Base-by-base conservation (phyloP, 2,329 filamentous ascomycete genomes). In the Geosmithia putterillii region DNA sequence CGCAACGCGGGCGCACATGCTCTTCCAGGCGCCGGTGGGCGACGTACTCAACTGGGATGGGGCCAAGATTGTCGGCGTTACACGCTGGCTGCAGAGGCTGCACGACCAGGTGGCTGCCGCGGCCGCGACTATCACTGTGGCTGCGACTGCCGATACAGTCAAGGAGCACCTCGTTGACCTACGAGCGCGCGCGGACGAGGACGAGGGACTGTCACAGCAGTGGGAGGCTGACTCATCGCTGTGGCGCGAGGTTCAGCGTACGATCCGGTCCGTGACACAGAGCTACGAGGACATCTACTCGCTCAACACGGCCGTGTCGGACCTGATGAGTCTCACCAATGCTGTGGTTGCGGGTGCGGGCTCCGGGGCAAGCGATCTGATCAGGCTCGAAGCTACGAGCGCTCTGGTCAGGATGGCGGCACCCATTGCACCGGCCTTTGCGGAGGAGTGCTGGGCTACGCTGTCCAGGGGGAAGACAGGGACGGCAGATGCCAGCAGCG, bases 41-140 rank as follows among this genome's bases (percentile, higher is more conserved):
- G 87, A 94, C 45, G 76, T 92, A 1, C 72, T 95, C 2, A 85
- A 92, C 58, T 95, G 88, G 87, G 86, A 94, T 43, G 85, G 86
- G 54, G 67, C 73, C 36, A 90, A 88, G 58, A 90, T 95, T 41
- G 67, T 79, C 0, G 88, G 88, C 2, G 75, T 94, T 17, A 83
- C 84, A 41, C 76, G 88, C 42, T 95, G 88, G 88, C 71, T 94
- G 15, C 68, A 71, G 3, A 74, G 83, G 18, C 57, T 94, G 15
- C 66, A 80, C 58, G 76, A 79, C 38, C 63, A 82, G 25, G 70
- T 81, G 5, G 46, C 21, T 7, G 49, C 49, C 41, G 51, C 51
- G 12, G 44, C 46, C 3, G 43, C 51, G 42, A 19, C 50, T 2
- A 46, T 40, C 9, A 23, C 41, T 0, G 21, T 44, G 12, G 17